Evolutionary conservation across 305 asterid genomes (phyloP), one percentile per base, ranked within the genome.

Genomic region (Solanum hybrid): DNA sequence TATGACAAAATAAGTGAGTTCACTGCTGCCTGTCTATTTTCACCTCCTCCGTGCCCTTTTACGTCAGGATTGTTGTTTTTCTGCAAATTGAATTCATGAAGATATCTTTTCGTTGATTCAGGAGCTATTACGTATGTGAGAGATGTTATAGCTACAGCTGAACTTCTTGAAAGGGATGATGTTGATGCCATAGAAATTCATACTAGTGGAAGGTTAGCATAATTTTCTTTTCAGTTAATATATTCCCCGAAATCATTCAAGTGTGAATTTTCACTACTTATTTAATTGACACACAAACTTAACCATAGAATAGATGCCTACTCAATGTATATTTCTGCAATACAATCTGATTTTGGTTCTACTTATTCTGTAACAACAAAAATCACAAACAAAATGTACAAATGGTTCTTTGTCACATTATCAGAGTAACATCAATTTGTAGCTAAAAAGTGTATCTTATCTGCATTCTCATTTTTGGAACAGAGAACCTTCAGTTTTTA

Each of bases 131-230:
- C 97, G 73, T 97, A 95, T 56, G 90, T 93, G 34, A 91, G 98
- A 69, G 99, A 97, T 89, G 94, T 92, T 90, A 90, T 93, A 91
- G 94, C 98, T 89, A 92, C 97, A 72, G 94, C 96, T 71, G 91
- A 95, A 92, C 98, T 97, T 91, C 96, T 95, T 89, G 90, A 91
- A 89, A 92, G 72, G 75, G 93, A 93, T 86, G 94, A 89, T 78
- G 93, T 97, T 82, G 98, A 97, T 92, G 98, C 98, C 88, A 85
- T 95, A 73, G 99, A 97, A 91, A 95, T 97, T 92, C 99, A 97
- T 94, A 97, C 99, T 4, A 94, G 92, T 89, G 98, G 97, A 93
- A 97, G 99, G 99, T 97, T 31, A 56, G 42, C 87, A 84, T 56
- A 51, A 56, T 29, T 42, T 42, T 10, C 2, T 4, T 56, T 82